Percentiles rank a stretch among this genome's conserved stretches.
Conservation (phyloP, 106 monocot species). For the Agapanthus africanus region DNA sequence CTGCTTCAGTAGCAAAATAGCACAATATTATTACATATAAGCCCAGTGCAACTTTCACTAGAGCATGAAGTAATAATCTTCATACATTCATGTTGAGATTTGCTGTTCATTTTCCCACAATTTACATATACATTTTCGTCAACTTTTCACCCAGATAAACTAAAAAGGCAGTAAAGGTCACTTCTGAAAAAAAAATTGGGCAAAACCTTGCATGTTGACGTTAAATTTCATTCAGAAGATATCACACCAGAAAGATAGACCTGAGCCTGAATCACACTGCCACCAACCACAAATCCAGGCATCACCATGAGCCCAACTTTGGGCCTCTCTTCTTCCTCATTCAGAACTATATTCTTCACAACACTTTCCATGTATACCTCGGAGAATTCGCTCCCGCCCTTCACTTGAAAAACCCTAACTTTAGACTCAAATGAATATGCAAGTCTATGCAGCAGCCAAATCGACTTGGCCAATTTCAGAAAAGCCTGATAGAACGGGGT, state of each 20-base stretch:
- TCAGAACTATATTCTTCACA: constrained; percentile 9
- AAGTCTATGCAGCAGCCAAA: constrained; percentile 59
- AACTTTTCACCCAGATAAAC: neutral
- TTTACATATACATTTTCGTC: neutral
- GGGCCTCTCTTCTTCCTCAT: constrained; percentile 10
- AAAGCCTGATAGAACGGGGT: constrained; percentile 85
- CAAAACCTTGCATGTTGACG: too few species aligned
- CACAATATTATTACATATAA: too few species aligned
- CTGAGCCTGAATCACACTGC: constrained; percentile 29
- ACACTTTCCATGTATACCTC: constrained; percentile 68
- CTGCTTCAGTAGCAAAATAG: too few species aligned
- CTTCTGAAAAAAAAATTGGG: neutral
- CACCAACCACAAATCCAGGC: constrained; percentile 65
- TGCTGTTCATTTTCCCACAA: neutral
- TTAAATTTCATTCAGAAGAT: constrained; percentile 12
- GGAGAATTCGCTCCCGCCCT: constrained; percentile 23
- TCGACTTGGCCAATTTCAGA: constrained; percentile 55
- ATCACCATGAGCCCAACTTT: constrained; percentile 69
- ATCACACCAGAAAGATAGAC: constrained; percentile 45
- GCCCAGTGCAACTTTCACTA: neutral
- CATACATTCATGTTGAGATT: neutral
- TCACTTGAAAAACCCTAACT: constrained; percentile 44
- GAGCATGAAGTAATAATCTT: neutral
- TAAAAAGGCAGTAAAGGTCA: neutral
- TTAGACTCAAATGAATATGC: constrained; percentile 35